A percentile compares a stretch with the other conserved stretches of the same genome.
Evolutionary conservation across 192 early-diverging fungal genomes (phyloP).

Genomic region (Podila horticola): DNA sequence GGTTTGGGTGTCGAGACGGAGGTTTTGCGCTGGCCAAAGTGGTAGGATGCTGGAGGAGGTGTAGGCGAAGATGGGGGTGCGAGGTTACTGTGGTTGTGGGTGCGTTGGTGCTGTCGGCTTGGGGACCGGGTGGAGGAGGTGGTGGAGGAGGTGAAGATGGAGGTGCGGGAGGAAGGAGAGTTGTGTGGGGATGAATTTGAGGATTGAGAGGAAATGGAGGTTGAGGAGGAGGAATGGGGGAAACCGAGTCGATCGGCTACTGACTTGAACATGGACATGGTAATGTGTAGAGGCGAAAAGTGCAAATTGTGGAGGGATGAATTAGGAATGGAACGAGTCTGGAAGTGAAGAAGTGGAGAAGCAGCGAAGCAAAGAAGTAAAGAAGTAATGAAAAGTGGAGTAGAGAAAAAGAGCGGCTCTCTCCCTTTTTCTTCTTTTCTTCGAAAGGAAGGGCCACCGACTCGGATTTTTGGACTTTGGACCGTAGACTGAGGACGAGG

Average conservation of each 20-base stretch:
- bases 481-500: too few relatives aligned
- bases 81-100: conserved; percentile 10
- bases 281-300: neutral
- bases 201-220: conserved; percentile 15
- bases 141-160: conserved; percentile 13
- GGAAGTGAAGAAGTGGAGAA: neutral
- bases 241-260: conserved; percentile 42
- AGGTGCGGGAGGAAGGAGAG: conserved; percentile 1
- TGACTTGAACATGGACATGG: conserved; percentile 38
- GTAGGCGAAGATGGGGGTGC: neutral
- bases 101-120: conserved; percentile 26
- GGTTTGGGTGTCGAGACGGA: conserved; percentile 26
- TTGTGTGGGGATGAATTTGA: neutral
- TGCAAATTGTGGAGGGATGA: neutral
- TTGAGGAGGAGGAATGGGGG: conserved; percentile 30
- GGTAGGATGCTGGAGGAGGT: conserved; percentile 1
- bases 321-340: neutral
- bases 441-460: too few relatives aligned
- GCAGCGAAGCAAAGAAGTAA: neutral
- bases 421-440: too few relatives aligned
- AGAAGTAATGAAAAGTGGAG: neutral
- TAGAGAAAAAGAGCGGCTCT: neutral
- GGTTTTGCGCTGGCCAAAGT: neutral
- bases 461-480: too few relatives aligned
- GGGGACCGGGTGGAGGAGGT: conserved; percentile 15